Evolutionary conservation across 2,329 filamentous ascomycete genomes (phyloP), one percentile per base, ranked within the genome.

Genomic region (Geoglossum cookeanum): DNA sequence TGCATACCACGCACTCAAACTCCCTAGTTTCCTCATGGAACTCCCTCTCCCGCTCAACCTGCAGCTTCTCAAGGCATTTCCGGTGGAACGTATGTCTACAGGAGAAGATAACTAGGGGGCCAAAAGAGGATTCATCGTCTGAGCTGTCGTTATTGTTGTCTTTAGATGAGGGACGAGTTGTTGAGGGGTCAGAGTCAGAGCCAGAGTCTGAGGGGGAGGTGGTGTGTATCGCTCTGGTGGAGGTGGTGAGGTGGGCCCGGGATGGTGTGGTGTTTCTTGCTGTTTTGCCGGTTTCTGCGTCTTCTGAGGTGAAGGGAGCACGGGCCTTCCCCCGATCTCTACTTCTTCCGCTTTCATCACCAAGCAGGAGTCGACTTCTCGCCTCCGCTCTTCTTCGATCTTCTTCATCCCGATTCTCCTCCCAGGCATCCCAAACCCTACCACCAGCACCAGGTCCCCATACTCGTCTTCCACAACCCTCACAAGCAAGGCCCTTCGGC

Each of bases 381-480:
- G 42, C 42, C 17, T 45, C 42, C 22, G 42, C n/a, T 9, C 15
- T 45, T 13, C 22, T 45, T 13, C 42, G 42, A 9, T 22, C n/a
- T 55, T 35, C 56, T 17, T 29, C 45, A 17, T 65, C 64, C 59
- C 71, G 70, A 62, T 73, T 78, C 57, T 78, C 76, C 67, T 92
- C 82, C 89, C 88, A 97, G 0, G 83, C 83, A 55, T 86, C 82
- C 74, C 88, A 95, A 1, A 94, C 78, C 42, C 81, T 78, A 0
- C 80, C 78, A 0, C 86, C 84, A 0, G 88, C 83, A 0, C 89
- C 90, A 0, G 90, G 88, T 0, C 92, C 94, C 91, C 92, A 98
- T 1, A 89, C 78, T 5, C 90, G 77, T 53, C 79, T 79, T 53
- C 83, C 83, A 63, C 94, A 98, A 0, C 82, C 83, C 69, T 96